Percentiles rank a stretch among this genome's conserved stretches.
Conservation (phyloP, 2,329 filamentous ascomycete species). For the Diaporthe citriasiana region DNA sequence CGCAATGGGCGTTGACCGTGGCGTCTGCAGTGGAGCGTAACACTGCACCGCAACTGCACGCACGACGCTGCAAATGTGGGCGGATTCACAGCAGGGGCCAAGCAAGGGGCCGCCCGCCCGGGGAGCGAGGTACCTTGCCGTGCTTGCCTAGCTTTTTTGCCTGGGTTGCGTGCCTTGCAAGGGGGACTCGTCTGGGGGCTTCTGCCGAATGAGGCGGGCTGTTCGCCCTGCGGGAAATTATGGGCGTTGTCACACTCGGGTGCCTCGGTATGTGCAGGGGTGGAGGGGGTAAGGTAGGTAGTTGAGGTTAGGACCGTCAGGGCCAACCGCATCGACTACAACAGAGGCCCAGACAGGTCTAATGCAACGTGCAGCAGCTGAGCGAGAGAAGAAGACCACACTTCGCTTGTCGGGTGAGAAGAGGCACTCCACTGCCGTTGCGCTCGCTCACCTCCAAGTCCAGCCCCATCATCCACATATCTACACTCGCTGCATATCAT, state of each 20-base stretch:
- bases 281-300: neutral
- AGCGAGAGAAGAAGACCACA: neutral
- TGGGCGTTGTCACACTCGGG: constrained; percentile 32
- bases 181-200: neutral
- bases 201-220: constrained; percentile 33
- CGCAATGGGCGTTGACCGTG: neutral
- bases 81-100: neutral
- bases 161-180: neutral
- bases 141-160: neutral
- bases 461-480: neutral
- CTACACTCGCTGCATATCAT: neutral
- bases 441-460: neutral
- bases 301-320: neutral
- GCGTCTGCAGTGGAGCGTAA: constrained; percentile 25
- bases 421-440: neutral
- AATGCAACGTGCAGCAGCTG: constrained; percentile 8
- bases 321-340: neutral
- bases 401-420: neutral
- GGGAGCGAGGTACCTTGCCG: neutral
- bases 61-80: constrained; percentile 7
- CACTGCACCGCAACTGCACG: neutral
- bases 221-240: constrained; percentile 31
- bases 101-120: neutral
- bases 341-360: neutral
- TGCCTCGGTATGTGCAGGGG: constrained; percentile 25